These are phyloP conservation scores for Cryptococcus amylolentus DNA, from an alignment of 1,284 basidiomycete species.

Conservation along the genomic window DNA sequence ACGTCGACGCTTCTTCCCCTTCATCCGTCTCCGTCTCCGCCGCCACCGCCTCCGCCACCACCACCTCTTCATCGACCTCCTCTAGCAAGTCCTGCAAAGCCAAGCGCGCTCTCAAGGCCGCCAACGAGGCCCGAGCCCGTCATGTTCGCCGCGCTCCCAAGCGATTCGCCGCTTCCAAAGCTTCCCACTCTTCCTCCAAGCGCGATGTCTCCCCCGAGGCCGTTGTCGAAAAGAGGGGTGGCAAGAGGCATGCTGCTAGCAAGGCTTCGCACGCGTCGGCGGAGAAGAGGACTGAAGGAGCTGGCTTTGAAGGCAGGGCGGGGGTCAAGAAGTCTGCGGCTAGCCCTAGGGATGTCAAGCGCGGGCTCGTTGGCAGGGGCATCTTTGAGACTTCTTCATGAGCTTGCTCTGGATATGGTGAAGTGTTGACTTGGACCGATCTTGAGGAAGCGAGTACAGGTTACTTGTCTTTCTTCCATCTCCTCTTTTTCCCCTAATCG, in stretches of 20 bases:
- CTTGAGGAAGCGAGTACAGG: no score
- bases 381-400: not conserved
- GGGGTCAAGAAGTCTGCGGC: slow-evolving; percentile 5
- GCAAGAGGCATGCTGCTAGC: slow-evolving; percentile 11
- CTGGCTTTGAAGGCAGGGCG: not conserved
- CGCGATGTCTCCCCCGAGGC: not conserved
- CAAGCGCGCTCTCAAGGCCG: not conserved
- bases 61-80: not conserved
- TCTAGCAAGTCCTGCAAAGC: not conserved
- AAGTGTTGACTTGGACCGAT: no score
- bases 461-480: no score
- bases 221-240: not conserved
- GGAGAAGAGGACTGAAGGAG: not conserved
- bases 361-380: not conserved
- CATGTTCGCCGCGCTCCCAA: slow-evolving; percentile 1
- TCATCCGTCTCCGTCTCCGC: not conserved
- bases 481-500: no score
- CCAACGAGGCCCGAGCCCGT: not conserved
- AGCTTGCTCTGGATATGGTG: no score
- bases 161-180: slow-evolving; percentile 1
- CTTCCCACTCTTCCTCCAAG: slow-evolving; percentile 3
- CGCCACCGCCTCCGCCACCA: slow-evolving; percentile 2
- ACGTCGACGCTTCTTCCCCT: not conserved
- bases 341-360: not conserved
- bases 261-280: slow-evolving; percentile 10